These are phyloP conservation scores for Monilinia aucupariae DNA, from an alignment of 2,329 filamentous ascomycete genomes.

Conservation along the genomic window DNA sequence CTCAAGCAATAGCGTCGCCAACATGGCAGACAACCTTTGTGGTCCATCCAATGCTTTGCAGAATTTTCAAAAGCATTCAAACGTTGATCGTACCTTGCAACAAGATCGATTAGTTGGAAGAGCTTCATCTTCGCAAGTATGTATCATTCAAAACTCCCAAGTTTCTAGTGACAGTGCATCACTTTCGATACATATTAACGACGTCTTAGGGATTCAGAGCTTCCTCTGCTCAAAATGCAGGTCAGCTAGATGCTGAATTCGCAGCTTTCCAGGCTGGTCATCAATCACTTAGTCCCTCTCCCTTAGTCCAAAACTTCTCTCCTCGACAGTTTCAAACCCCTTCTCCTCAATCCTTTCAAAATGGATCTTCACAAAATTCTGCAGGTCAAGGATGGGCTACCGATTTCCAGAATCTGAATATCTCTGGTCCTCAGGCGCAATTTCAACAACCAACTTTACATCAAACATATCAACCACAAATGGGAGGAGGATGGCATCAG, in stretches of 20 bases:
- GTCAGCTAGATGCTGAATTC: conserved; percentile 60
- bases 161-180: conserved; percentile 1
- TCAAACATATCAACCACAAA: conserved; percentile 23
- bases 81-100: conserved; percentile 62
- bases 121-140: conserved; percentile 50
- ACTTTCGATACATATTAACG: conserved; percentile 11
- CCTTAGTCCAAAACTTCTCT: conserved; percentile 22
- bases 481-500: conserved; percentile 47
- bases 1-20: conserved; percentile 15
- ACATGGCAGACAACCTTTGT: conserved; percentile 63
- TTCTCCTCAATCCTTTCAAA: conserved; percentile 21
- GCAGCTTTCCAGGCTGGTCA: conserved; percentile 59
- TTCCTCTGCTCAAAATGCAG: conserved; percentile 45
- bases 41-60: conserved; percentile 68
- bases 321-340: conserved; percentile 22
- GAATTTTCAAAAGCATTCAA: conserved; percentile 64
- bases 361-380: conserved; percentile 22
- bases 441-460: conserved; percentile 32
- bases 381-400: conserved; percentile 36
- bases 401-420: conserved; percentile 45
- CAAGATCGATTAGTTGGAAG: conserved; percentile 59
- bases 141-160: conserved; percentile 18
- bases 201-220: conserved; percentile 56
- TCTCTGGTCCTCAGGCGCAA: conserved; percentile 30
- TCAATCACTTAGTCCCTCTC: conserved; percentile 34